Base-by-base conservation (phyloP, 305 asterid genomes). In the Striga hermonthica region DNA sequence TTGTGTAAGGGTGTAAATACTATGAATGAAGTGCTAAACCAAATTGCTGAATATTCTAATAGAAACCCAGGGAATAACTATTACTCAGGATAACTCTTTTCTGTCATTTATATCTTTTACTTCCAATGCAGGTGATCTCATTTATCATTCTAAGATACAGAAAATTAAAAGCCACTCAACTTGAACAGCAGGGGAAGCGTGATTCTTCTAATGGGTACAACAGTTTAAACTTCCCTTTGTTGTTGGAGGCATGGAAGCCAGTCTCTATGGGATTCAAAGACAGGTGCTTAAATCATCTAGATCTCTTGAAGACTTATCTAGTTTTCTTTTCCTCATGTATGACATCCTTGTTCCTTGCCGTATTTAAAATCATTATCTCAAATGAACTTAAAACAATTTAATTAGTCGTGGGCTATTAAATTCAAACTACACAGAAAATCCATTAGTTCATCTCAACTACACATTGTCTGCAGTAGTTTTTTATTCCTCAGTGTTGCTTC, bases 161-260 rank as follows among this genome's bases (percentile, higher is more conserved):
- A 86, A 82, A 75, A 74, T 75, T 86, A 77, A 88, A 93, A 84
- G 84, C 70, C 10, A 77, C 84, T 39, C 54, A 11, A 64, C 62
- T 76, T 65, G 82, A 76, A 66, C 72, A 79, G 63, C 65, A 62
- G 52, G 78, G 75, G 52, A 79, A 84, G 65, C 74, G 10, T 16
- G 72, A 48, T 60, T 12, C 72, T 67, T 71, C 75, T 38, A 54
- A 65, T 58, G 28, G 7, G 28, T 31, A 59, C 31, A 65, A 61
- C 60, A 69, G 49, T 47, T 68, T 53, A 60, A 57, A 62, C 62
- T 72, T 83, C 67, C 70, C 86, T 65, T 67, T 81, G 75, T 81
- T 93, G 75, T 61, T 84, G 64, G 85, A 90, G 81, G 97, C 97
- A 57, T 90, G 99, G 99, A 85, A 85, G 69, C 96, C 99, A 12